phyloP scores from a whole-genome alignment of 257 asterid genomes.

The Leonotis leonurus region DNA sequence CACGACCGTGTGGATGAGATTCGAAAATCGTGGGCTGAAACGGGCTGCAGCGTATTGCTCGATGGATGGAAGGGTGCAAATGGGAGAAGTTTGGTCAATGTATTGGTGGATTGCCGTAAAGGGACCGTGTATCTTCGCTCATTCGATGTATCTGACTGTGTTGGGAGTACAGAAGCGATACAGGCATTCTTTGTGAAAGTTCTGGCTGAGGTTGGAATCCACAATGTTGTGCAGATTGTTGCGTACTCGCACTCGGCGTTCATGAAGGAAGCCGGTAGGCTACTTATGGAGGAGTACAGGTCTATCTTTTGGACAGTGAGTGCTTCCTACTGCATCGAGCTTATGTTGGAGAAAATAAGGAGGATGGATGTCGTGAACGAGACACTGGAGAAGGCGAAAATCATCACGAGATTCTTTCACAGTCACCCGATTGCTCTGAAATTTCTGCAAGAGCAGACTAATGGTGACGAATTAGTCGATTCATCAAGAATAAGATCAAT shows the following conservation, averaged over 20 bases:
- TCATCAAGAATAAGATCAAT: slow-evolving; percentile 25
- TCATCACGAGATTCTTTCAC: slow-evolving; percentile 32
- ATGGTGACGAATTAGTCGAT: slow-evolving; percentile 17
- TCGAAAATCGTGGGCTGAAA: slow-evolving; percentile 34
- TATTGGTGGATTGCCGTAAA: slow-evolving; percentile 42
- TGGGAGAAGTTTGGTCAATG: slow-evolving; percentile 30
- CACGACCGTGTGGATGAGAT: slow-evolving; percentile 21
- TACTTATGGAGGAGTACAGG: slow-evolving; percentile 28
- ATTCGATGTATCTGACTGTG: slow-evolving; percentile 25
- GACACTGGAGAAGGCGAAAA: slow-evolving; percentile 39
- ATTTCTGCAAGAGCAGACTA: slow-evolving; percentile 19
- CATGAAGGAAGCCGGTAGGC: slow-evolving; percentile 43
- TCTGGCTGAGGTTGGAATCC: slow-evolving; percentile 36
- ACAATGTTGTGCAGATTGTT: slow-evolving; percentile 48
- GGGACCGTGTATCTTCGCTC: slow-evolving; percentile 50
- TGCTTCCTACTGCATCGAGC: slow-evolving; percentile 47
- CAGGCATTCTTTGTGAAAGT: slow-evolving; percentile 21
- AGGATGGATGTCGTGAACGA: slow-evolving; percentile 14
- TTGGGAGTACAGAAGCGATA: slow-evolving; percentile 22
- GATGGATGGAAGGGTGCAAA: slow-evolving; percentile 49
- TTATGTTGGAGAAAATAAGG: slow-evolving; percentile 48
- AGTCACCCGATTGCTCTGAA: slow-evolving; percentile 19
- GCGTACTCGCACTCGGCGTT: slow-evolving; percentile 37
- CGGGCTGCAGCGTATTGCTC: slow-evolving; percentile 56
- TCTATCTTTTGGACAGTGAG: slow-evolving; percentile 50